Base-by-base conservation (phyloP, 305 asterid genomes). In the Fraxinus dipetala region DNA sequence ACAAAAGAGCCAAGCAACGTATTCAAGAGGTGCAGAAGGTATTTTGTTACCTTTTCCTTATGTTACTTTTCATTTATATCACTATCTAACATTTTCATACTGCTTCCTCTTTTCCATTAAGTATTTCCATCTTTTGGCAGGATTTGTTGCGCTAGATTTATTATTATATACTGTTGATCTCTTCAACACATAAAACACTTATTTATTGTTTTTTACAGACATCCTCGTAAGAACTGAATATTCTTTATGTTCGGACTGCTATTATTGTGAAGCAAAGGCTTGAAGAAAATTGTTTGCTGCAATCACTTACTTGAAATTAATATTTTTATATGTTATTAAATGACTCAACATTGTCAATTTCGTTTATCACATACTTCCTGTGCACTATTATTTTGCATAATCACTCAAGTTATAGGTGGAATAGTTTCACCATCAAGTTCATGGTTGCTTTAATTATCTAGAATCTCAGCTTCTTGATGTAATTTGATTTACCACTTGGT, bases 11-110 rank as follows among this genome's bases (percentile, higher is more conserved):
- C 84, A 96, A 96, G 86, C 99, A 94, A 85, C 98, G 98, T 32
- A 96, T 96, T 86, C 99, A 96, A 88, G 99, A 96, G 82, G 96
- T 96, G 87, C 99, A 96, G 79, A 96, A 96, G 93, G 99, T 94
- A 91, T 18, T 82, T 78, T 69, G 14, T 76, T 30, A 14, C 76
- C 73, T 38, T 79, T 77, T 79, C 56, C 67, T 22, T 80, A 30
- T 51, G 28, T 75, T 82, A 11, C 56, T 70, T 83, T 35, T 48
- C 65, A 72, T 14, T 65, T 30, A 85, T 69, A 14, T 69, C 20
- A 67, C 38, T 67, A 13, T 63, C 72, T 20, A 24, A 63, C n/a
- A 22, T 9, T 9, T 63, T 63, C 72, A 3, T 10, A 63, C 24
- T 63, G 72, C 72, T 63, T 63, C 6, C 5, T 3, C n/a, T 24